Percentiles rank a stretch among this genome's conserved stretches.
Evolutionary conservation across 2,329 filamentous ascomycete genomes (phyloP).

Genomic region (Aspergillus ochraceus): DNA sequence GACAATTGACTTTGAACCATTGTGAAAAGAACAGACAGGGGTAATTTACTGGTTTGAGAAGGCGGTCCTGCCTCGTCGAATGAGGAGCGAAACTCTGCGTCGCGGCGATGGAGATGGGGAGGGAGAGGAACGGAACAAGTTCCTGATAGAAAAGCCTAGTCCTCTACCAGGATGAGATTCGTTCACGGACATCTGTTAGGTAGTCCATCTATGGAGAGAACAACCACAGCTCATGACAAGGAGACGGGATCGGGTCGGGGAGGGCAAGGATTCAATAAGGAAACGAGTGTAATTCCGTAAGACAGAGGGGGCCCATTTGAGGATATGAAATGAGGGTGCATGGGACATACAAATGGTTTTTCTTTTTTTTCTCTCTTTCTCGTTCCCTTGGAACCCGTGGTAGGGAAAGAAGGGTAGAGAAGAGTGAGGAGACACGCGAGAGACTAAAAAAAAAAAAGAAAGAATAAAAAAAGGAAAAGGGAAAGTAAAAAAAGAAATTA

Average conservation of each 20-base stretch:
- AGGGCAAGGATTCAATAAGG: conserved; percentile 6
- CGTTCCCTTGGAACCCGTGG: background rate
- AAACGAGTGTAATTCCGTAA: conserved; percentile 10
- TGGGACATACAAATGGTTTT: conserved; percentile 18
- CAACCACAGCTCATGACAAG: conserved; percentile 24
- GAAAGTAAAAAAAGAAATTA: conserved; percentile 1
- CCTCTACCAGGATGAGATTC: conserved; percentile 33
- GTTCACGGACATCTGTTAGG: conserved; percentile 38
- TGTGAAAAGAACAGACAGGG: background rate
- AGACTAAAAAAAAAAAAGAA: conserved; percentile 1
- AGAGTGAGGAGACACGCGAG: conserved; percentile 1
- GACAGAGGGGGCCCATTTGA: conserved; percentile 23
- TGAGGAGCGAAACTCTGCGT: conserved; percentile 31
- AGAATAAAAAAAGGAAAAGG: conserved; percentile 3
- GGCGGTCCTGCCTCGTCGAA: conserved; percentile 37
- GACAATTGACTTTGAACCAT: background rate
- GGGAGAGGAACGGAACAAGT: conserved; percentile 33
- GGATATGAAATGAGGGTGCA: conserved; percentile 20
- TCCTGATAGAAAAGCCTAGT: conserved; percentile 31
- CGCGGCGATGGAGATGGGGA: conserved; percentile 29
- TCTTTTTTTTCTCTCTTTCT: background rate
- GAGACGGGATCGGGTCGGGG: conserved; percentile 6
- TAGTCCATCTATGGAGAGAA: conserved; percentile 28
- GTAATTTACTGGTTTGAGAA: conserved; percentile 34
- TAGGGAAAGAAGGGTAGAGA: conserved; percentile 1